Evolutionary conservation across 345 rosid species (phyloP).

Genomic region (Populus euphratica): DNA sequence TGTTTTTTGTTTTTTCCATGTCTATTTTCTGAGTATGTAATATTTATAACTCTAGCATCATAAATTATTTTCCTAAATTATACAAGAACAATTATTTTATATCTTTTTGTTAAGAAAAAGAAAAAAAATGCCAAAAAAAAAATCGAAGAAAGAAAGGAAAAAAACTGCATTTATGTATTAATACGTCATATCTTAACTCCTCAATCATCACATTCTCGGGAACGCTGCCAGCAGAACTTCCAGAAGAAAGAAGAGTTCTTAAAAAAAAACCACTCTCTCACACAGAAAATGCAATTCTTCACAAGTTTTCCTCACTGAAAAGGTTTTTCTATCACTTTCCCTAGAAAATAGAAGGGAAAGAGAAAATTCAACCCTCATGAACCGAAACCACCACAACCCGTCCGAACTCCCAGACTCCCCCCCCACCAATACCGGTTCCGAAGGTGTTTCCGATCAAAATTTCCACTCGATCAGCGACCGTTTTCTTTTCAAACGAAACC

Average conservation of each 20-base stretch:
- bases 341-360: background rate
- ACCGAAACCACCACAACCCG: slow-evolving; percentile 37
- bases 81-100: too few relatives aligned
- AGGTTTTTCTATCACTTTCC: background rate
- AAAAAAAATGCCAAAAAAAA: too few relatives aligned
- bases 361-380: slow-evolving; percentile 31
- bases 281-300: background rate
- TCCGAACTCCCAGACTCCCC: slow-evolving; percentile 2
- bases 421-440: slow-evolving; percentile 4
- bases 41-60: too few relatives aligned
- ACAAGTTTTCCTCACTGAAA: background rate
- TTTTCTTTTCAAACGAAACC: slow-evolving; percentile 51
- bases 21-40: too few relatives aligned
- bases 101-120: too few relatives aligned
- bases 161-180: too few relatives aligned
- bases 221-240: background rate
- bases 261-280: background rate
- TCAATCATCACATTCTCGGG: background rate
- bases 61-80: too few relatives aligned
- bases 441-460: slow-evolving; percentile 25
- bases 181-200: too few relatives aligned
- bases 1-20: too few relatives aligned
- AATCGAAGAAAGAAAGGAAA: too few relatives aligned
- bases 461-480: slow-evolving; percentile 61
- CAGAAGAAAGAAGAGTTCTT: background rate